Conservation (phyloP, 2,329 filamentous ascomycete genomes). For the Hyphodiscus sp. region DNA sequence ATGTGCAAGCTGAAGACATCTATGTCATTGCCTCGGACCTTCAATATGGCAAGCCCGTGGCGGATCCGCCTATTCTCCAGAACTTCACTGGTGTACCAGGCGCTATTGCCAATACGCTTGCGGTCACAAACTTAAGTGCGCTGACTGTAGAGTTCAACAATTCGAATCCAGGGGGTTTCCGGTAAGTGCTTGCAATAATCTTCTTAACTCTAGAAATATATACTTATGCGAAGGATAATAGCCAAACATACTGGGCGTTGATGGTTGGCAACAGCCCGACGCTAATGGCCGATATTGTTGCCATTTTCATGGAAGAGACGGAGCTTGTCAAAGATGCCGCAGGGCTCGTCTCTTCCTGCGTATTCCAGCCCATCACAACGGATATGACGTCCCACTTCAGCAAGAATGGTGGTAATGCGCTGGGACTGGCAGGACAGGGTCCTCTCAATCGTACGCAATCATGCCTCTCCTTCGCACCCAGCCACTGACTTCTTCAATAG, state of each 20-base stretch:
- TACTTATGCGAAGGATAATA: constrained; percentile 3
- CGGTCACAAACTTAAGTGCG: constrained; percentile 13
- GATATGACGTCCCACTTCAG: constrained; percentile 31
- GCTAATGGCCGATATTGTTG: constrained; percentile 13
- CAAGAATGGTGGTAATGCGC: constrained; percentile 30
- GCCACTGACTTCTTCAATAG: background rate
- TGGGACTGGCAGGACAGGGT: constrained; percentile 11
- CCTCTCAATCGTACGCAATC: background rate
- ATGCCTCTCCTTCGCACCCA: background rate
- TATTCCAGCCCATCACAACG: constrained; percentile 37
- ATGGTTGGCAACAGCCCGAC: constrained; percentile 14
- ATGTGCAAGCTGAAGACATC: constrained; percentile 1
- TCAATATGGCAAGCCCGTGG: constrained; percentile 16
- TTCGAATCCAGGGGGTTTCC: constrained; percentile 19
- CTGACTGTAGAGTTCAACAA: constrained; percentile 17
- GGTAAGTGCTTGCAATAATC: constrained; percentile 8
- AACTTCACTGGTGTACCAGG: constrained; percentile 12
- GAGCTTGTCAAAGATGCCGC: constrained; percentile 9
- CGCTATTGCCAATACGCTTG: constrained; percentile 11
- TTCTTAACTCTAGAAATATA: background rate
- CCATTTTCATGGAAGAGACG: constrained; percentile 19
- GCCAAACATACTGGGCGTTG: constrained; percentile 16
- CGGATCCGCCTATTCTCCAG: constrained; percentile 16
- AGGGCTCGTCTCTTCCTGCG: constrained; percentile 9
- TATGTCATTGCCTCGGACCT: constrained; percentile 9